Evolutionary conservation across 192 early-diverging fungal genomes (phyloP).

Genomic region (Kappamyces sp.): DNA sequence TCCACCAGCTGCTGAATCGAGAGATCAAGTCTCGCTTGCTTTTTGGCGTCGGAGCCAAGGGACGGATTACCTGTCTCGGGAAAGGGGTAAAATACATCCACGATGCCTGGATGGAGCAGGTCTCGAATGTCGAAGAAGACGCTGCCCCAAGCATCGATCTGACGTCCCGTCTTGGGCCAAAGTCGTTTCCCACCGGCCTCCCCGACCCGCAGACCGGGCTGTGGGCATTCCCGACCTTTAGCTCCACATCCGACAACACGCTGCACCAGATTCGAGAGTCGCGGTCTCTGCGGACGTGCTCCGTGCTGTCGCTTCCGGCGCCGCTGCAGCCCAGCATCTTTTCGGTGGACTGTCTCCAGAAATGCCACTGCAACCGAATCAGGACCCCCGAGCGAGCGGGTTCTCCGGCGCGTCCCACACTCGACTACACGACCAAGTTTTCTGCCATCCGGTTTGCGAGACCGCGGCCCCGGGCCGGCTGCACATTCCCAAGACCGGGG

Average conservation of each 20-base stretch:
- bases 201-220: slow-evolving; percentile 6
- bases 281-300: no score
- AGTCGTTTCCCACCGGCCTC: neutral
- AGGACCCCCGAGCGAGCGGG: neutral
- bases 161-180: neutral
- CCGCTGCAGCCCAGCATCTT: neutral
- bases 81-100: slow-evolving; percentile 1
- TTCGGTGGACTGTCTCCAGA: neutral
- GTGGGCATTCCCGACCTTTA: neutral
- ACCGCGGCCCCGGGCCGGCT: neutral
- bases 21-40: slow-evolving; percentile 4
- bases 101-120: neutral
- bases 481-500: slow-evolving; percentile 17
- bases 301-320: no score
- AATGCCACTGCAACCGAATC: slow-evolving; percentile 6
- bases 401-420: neutral
- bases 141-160: slow-evolving; percentile 7
- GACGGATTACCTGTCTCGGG: neutral
- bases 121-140: neutral
- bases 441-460: neutral
- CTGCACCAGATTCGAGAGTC: neutral
- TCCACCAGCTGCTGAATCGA: neutral
- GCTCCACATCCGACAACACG: neutral
- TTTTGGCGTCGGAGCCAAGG: neutral
- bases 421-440: neutral